Percentiles rank a stretch among this genome's conserved stretches.
Conservation (phyloP, 2,329 filamentous ascomycete species). For the Byssochlamys sp. region DNA sequence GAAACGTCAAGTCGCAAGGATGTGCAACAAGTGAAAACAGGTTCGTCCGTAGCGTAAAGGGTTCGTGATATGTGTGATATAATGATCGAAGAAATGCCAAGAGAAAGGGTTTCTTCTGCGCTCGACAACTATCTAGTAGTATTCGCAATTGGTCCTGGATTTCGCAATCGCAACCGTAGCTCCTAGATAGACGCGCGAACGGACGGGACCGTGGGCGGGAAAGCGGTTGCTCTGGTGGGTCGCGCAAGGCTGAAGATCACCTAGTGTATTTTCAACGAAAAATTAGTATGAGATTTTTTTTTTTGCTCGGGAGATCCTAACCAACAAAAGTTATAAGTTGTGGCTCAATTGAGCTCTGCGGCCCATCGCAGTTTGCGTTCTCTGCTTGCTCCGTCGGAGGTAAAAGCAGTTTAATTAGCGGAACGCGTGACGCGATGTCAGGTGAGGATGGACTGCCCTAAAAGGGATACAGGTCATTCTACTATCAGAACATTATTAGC, state of each 20-base stretch:
- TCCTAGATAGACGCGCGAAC: background rate
- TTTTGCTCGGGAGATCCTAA: background rate
- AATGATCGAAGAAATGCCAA: background rate
- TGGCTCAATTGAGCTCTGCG: background rate
- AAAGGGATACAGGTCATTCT: background rate
- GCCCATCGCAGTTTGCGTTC: background rate
- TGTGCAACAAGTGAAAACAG: background rate
- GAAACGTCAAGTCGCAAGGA: background rate
- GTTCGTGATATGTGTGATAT: background rate
- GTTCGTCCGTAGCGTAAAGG: background rate
- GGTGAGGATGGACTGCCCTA: conserved; percentile 11
- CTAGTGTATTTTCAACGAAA: background rate
- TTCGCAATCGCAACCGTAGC: background rate
- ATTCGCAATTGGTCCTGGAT: background rate
- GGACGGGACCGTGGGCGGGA: background rate
- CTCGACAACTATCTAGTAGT: background rate
- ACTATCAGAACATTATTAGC: background rate
- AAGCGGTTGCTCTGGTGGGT: background rate
- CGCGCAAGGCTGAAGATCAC: background rate
- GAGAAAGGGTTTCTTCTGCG: background rate
- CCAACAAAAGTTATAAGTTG: background rate
- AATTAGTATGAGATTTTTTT: background rate
- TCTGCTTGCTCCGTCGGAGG: background rate
- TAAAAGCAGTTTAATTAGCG: background rate
- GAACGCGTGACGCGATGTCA: conserved; percentile 23